These are phyloP conservation scores for Botrytis medusae DNA, from an alignment of 2,329 filamentous ascomycete genomes.

Conservation along the genomic window DNA sequence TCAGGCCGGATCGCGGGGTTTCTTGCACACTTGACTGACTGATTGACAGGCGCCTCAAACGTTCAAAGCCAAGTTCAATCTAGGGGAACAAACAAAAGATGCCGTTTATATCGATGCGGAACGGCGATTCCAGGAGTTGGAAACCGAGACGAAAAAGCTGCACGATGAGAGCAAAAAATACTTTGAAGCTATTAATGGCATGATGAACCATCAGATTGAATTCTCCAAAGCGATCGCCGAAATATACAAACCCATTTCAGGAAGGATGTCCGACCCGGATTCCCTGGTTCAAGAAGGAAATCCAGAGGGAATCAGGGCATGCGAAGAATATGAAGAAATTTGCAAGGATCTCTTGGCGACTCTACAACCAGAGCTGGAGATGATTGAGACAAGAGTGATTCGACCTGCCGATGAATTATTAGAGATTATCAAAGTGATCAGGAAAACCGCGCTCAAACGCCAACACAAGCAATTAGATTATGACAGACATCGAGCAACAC, in stretches of 20 bases:
- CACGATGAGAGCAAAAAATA: conserved; percentile 98
- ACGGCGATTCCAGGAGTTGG: conserved; percentile 88
- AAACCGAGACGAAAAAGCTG: conserved; percentile 92
- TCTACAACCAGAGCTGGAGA: conserved; percentile 87
- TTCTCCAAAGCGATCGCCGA: conserved; percentile 96
- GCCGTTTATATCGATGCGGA: conserved; percentile 93
- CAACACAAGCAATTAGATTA: conserved; percentile 98
- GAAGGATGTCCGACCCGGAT: conserved; percentile 89
- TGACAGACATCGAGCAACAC: conserved; percentile 75
- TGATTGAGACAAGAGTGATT: conserved; percentile 92
- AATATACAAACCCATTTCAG: conserved; percentile 97
- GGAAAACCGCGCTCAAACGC: conserved; percentile 83
- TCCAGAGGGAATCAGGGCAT: conserved; percentile 87
- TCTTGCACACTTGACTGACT: conserved; percentile 27
- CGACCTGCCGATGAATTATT: conserved; percentile 89
- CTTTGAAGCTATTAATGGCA: conserved; percentile 96
- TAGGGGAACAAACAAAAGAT: conserved; percentile 95
- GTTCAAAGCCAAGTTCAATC: conserved; percentile 88
- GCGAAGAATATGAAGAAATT: conserved; percentile 92
- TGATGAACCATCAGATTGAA: conserved; percentile 96
- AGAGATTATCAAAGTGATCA: conserved; percentile 92
- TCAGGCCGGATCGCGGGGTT: conserved; percentile 30
- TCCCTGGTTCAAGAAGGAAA: conserved; percentile 81
- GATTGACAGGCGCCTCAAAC: conserved; percentile 74
- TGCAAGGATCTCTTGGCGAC: conserved; percentile 89